These are phyloP conservation scores for Solanum okadae DNA, from an alignment of 257 asterid species.

Conservation along the genomic window DNA sequence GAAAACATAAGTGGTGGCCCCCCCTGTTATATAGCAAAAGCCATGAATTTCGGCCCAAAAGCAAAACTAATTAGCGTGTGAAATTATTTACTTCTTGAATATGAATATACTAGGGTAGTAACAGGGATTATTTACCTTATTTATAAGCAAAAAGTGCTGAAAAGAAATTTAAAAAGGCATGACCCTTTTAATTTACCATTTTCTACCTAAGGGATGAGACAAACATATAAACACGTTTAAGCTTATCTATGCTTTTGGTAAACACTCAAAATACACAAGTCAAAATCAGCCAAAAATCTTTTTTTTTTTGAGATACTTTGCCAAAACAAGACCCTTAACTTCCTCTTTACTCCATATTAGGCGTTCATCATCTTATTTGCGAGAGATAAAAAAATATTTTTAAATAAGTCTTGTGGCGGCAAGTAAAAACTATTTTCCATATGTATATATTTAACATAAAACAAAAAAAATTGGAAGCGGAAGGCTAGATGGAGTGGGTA, in stretches of 20 bases:
- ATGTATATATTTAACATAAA: too few species aligned
- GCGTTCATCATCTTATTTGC: not conserved
- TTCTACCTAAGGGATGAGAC: not conserved
- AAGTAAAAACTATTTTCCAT: too few species aligned
- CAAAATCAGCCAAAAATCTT: not conserved
- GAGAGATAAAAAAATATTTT: not conserved
- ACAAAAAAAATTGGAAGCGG: too few species aligned
- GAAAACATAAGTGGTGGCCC: not conserved
- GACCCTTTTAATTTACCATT: not conserved
- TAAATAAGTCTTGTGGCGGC: too few species aligned
- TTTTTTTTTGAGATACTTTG: not conserved
- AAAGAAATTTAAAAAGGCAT: not conserved
- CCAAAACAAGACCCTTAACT: not conserved
- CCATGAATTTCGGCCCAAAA: not conserved
- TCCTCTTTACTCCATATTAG: not conserved
- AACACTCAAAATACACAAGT: not conserved
- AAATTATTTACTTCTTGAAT: not conserved
- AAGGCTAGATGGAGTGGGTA: too few species aligned
- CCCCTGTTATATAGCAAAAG: not conserved
- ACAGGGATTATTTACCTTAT: not conserved
- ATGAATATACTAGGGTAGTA: not conserved
- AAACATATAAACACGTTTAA: not conserved
- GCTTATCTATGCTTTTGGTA: not conserved
- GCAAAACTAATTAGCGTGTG: not conserved
- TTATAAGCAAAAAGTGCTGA: not conserved